Percentiles rank a stretch among this genome's conserved stretches.
Evolutionary conservation across 345 rosid species (phyloP).

Genomic region (Bruguiera parviflora): DNA sequence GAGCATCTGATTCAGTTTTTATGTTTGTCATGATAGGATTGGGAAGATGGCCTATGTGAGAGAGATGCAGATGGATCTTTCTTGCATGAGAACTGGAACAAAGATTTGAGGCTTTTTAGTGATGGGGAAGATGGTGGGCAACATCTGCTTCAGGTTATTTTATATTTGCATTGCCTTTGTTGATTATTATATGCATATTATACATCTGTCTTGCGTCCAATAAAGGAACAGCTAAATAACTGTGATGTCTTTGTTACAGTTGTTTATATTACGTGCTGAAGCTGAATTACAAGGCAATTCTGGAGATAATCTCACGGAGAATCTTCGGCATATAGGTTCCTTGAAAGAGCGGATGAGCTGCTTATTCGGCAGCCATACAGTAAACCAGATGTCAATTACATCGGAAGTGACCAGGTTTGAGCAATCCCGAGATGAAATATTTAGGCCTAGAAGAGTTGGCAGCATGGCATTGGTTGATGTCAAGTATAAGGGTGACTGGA

Average conservation of each 20-base stretch:
- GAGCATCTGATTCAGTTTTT: too few species aligned
- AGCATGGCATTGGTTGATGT: conserved; percentile 32
- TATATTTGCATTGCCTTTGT: conserved; percentile 4
- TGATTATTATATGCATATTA: neutral
- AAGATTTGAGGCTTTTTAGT: conserved; percentile 67
- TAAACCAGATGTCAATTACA: conserved; percentile 47
- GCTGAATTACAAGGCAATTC: conserved; percentile 71
- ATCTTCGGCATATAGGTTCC: conserved; percentile 49
- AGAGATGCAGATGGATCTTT: conserved; percentile 86
- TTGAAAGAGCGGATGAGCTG: conserved; percentile 49
- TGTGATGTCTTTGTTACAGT: conserved; percentile 48
- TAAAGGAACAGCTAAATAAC: neutral
- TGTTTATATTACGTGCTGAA: conserved; percentile 81
- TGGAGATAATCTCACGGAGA: conserved; percentile 36
- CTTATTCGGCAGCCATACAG: conserved; percentile 53
- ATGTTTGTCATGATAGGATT: conserved; percentile 48
- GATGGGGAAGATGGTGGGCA: conserved; percentile 82
- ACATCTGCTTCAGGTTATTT: conserved; percentile 74
- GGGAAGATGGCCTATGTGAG: conserved; percentile 92
- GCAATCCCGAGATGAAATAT: conserved; percentile 54
- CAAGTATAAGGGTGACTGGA: conserved; percentile 81
- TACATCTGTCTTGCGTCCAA: neutral
- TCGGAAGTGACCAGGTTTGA: conserved; percentile 40
- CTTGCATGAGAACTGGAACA: conserved; percentile 91
- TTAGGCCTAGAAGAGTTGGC: conserved; percentile 71